Base-by-base conservation (phyloP, 768 basidiomycete species). In the Suillus cothurnatus region DNA sequence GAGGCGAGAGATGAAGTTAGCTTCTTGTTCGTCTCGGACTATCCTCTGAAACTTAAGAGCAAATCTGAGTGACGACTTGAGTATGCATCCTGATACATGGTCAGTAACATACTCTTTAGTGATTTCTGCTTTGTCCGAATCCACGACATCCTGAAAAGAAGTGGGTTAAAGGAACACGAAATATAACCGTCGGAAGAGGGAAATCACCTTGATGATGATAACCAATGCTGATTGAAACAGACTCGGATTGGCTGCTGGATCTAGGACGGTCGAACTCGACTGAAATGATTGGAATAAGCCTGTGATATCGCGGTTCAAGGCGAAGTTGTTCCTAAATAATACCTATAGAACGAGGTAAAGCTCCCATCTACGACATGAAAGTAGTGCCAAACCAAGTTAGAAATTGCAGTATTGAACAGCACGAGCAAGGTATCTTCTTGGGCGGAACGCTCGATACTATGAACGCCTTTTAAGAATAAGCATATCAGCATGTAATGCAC, bases 251-350 rank as follows among this genome's bases (percentile, higher is more conserved):
- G 82, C 78, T 19, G 81, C 78, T 11, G 88, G 88, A 68, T 89
- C 85, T 3, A 89, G 71, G 19, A 89, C 81, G 0, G 84, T 81
- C 0, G 84, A 81, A n/a, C 84, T 85, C 0, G 85, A 82, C 66
- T 87, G 86, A 74, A 87, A 87, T 0, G 85, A 86, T 64, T 85
- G 84, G 64, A 89, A 89, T 2, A 88, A 81, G 2, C 85, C 85
- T 4, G 83, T 80, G 19, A 89, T 86, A 67, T 88, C 86, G 23
- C 86, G 79, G 52, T 85, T 84, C 4, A 88, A 74, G 0, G 87
- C 86, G 63, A 89, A 89, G 61, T 89, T 89, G 63, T 89, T 88
- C 5, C 88, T 82, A 76, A 88, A 88, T 2, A 88, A 73, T 1
- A 89, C 85, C 87, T 88, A 64, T 26, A 41, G 8, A 8, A 61